Evolutionary conservation across 2,329 filamentous ascomycete species (phyloP).

Genomic region (Hymenotorrendiella dingleyae): DNA sequence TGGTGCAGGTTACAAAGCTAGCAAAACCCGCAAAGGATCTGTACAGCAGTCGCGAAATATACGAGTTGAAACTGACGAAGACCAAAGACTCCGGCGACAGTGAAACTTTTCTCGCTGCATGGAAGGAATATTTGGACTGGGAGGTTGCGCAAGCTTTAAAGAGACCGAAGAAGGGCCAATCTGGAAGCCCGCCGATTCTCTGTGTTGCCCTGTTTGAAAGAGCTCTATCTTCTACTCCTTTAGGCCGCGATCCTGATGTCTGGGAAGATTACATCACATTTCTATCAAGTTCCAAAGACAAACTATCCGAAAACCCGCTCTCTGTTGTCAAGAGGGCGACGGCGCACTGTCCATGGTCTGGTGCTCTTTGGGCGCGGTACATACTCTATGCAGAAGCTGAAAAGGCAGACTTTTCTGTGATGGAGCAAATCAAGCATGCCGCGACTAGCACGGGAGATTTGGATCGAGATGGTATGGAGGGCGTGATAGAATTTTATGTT

Average conservation of each 20-base stretch:
- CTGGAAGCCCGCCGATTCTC: conserved; percentile 42
- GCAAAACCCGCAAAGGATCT: conserved; percentile 59
- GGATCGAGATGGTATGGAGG: conserved; percentile 79
- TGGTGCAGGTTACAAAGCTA: conserved; percentile 60
- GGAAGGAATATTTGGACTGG: conserved; percentile 76
- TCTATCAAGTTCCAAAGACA: conserved; percentile 18
- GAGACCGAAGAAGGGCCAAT: conserved; percentile 42
- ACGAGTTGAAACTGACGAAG: conserved; percentile 60
- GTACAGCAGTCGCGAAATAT: conserved; percentile 58
- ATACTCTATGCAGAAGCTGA: conserved; percentile 80
- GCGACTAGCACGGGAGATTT: conserved; percentile 82
- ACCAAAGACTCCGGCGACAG: conserved; percentile 51
- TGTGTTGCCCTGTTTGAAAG: conserved; percentile 70
- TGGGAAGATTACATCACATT: conserved; percentile 68
- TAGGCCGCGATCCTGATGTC: conserved; percentile 65
- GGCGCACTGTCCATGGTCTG: conserved; percentile 89
- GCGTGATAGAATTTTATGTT: conserved; percentile 84
- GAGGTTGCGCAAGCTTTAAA: conserved; percentile 62
- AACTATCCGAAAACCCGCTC: conserved; percentile 44
- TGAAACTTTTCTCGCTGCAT: conserved; percentile 44
- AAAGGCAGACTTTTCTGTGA: conserved; percentile 67
- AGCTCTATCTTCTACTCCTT: conserved; percentile 56
- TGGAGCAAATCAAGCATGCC: conserved; percentile 85
- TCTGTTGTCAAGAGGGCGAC: conserved; percentile 76
- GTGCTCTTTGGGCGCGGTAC: conserved; percentile 83